A percentile compares a stretch with the other conserved stretches of the same genome.
Conservation (phyloP, 2,329 filamentous ascomycete genomes). For the Fusarium verticillioides region DNA sequence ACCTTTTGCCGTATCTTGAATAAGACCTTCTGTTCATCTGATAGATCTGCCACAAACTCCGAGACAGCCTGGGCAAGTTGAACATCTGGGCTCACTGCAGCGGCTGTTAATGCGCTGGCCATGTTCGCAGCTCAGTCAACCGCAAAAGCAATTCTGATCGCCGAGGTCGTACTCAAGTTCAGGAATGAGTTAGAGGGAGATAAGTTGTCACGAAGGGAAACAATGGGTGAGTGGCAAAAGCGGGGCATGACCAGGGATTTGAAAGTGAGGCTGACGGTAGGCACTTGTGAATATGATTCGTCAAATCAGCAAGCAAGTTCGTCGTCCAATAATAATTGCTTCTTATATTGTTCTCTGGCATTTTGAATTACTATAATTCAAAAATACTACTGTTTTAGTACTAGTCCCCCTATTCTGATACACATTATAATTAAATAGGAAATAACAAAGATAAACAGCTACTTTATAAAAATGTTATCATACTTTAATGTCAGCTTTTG, state of each 20-base stretch:
- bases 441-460: background rate
- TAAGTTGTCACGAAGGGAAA: background rate
- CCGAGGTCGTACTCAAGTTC: background rate
- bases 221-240: fast-evolving
- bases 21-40: background rate
- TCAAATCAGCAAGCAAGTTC: background rate
- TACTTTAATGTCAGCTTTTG: background rate
- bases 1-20: background rate
- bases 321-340: background rate
- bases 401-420: background rate
- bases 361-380: background rate
- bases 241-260: background rate
- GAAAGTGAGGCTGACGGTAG: background rate
- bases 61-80: background rate
- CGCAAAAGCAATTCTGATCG: background rate
- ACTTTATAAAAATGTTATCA: background rate
- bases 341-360: background rate
- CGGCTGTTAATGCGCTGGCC: background rate
- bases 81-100: background rate
- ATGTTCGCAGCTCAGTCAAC: background rate
- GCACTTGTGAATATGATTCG: background rate
- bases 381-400: background rate
- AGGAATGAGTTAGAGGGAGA: background rate
- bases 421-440: background rate
- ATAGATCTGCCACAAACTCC: background rate